A percentile compares a stretch with the other conserved stretches of the same genome.
Conservation (phyloP, 139 green algal species). For the Zygnema circumcarinatum region DNA sequence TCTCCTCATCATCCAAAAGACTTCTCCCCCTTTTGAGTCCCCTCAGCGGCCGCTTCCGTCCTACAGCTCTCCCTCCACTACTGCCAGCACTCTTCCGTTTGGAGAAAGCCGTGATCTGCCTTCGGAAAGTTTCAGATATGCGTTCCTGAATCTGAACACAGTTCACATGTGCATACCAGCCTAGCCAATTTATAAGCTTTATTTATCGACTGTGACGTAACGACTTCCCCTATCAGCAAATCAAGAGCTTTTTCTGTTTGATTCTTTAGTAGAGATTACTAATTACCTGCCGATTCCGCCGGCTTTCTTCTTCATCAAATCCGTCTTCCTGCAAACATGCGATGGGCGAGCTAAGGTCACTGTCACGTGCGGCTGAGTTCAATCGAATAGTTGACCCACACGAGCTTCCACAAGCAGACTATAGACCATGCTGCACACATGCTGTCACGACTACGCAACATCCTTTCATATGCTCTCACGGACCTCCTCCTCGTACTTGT, state of each 20-base stretch:
- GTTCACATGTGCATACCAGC: not conserved
- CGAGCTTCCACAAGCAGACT: no score
- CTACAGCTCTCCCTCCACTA: not conserved
- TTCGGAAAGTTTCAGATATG: constrained; percentile 14
- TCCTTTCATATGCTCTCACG: not conserved
- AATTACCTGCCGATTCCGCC: not conserved
- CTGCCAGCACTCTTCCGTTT: not conserved
- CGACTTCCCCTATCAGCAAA: no score
- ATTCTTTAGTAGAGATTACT: not conserved
- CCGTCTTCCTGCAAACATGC: not conserved
- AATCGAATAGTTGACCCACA: no score
- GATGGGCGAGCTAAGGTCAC: no score
- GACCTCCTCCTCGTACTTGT: constrained; percentile 58
- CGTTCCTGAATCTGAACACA: constrained; percentile 5
- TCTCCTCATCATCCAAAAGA: not conserved
- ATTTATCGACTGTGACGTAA: no score
- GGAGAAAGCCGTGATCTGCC: constrained; percentile 8
- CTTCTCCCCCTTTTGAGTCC: not conserved
- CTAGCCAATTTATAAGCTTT: not conserved
- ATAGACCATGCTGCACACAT: no score
- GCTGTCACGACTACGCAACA: no score
- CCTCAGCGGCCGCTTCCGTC: not conserved
- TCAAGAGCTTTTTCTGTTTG: no score
- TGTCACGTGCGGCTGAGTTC: no score
- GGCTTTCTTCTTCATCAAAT: not conserved